Evolutionary conservation across 805 yeast genomes (phyloP), one percentile per base, ranked within the genome.

Genomic region (Zygosaccharomyces pseudorouxii): DNA sequence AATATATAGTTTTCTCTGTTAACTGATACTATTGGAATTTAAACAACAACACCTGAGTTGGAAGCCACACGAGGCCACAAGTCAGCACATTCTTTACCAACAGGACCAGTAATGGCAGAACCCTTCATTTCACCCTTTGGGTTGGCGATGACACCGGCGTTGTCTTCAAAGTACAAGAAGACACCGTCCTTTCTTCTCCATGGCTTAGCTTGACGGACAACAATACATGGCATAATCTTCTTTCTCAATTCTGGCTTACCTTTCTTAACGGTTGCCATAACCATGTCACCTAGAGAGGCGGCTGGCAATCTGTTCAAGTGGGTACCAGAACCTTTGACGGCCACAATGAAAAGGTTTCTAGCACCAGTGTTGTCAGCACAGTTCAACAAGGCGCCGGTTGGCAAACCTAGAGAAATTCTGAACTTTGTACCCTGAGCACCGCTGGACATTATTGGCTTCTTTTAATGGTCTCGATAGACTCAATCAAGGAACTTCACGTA

Each of bases 91-190:
- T 93, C 99, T 82, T 93, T 93, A 77, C 97, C 98, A 73, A 93
- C 99, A 72, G 99, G 99, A 78, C 99, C 99, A 72, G 99, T 95
- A 76, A 93, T 93, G 72, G 99, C 99, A 66, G 99, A 95, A 80
- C 99, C 99, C 84, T 93, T 93, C 99, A 95, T 93, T 80, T 93
- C 99, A 83, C 99, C 99, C 93, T 93, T 93, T 74, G 99, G 99
- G 82, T 93, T 93, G 76, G 93, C 99, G 73, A 93, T 93, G 77
- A 95, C 99, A 85, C 99, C 99, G 63, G 99, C 99, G 73, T 93
- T 93, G 81, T 93, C 99, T 84, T 93, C 99, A 70, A 93, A 93
- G 89, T 93, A 93, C 77, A 93, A 89, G 90, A 76, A 93, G 69
- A 89, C 86, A 86, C 99, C 99, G 73, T 93, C 99, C 84, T 85